Base-by-base conservation (phyloP, 2,329 filamentous ascomycete genomes). In the Alternaria triticina region DNA sequence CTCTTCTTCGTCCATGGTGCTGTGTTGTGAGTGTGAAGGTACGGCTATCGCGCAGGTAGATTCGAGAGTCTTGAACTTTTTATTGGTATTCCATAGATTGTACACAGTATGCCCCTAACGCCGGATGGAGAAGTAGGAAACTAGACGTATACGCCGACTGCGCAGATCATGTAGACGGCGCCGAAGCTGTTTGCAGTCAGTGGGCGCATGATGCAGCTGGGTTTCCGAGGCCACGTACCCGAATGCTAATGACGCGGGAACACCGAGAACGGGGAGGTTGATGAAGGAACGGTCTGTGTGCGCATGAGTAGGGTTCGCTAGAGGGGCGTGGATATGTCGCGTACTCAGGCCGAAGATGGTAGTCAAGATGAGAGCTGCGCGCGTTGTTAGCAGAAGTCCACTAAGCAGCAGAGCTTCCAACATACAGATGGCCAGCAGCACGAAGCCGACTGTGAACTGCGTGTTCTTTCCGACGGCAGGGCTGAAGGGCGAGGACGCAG, bases 131-230 rank as follows among this genome's bases (percentile, higher is more conserved):
- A 65, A 57, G 65, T 68, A 65, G 64, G 65, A 71, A 73, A 71
- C 83, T 88, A 99, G 81, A 99, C 93, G 89, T 99, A 98, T 78
- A 99, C 96, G 80, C 96, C 96, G 79, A 96, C 96, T 64, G 94
- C 96, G 83, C 96, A 99, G 83, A 99, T 98, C 91, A 97, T 97
- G 83, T 96, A 97, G 49, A 99, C 94, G 54, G 95, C 91, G 73
- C 96, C 96, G 81, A 97, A 92, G 54, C 95, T 97, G 77, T n/a
- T 49, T 36, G 51, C 45, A 23, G 57, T 61, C 52, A 54, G 44
- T 51, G n/a, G 40, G n/a, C 27, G 57, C 40, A 40, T 43, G 20
- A 23, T 30, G 59, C n/a, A 22, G 15, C 36, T 40, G 36, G 25
- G 44, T 33, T 27, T 33, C 43, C 57, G 55, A 62, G 54, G 62